Conservation (phyloP, 208 protist genomes). For the Crithidia bombi region DNA sequence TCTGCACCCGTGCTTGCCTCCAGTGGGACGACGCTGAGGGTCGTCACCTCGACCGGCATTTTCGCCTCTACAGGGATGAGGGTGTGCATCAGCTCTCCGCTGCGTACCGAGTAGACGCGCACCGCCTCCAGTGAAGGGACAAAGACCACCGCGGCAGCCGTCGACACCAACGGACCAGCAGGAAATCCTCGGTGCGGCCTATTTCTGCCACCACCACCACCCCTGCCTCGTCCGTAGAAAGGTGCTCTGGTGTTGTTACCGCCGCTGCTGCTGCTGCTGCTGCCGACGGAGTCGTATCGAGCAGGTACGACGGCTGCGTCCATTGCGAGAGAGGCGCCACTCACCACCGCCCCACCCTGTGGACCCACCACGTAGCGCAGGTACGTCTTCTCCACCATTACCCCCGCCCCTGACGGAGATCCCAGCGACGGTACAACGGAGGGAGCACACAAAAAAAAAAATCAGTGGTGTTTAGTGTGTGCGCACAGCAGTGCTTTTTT, state of each 20-base stretch:
- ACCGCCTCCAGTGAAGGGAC: constrained; percentile 86
- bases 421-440: not conserved
- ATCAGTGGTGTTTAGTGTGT: too few relatives aligned
- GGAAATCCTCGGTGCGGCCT: not conserved
- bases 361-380: constrained; percentile 86
- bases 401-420: not conserved
- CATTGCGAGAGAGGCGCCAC: constrained; percentile 64
- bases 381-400: constrained; percentile 91
- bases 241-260: constrained; percentile 2
- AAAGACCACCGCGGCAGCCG: constrained; percentile 62
- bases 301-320: constrained; percentile 48
- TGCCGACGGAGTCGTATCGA: constrained; percentile 27
- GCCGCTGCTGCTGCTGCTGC: constrained; percentile 7
- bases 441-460: too few relatives aligned
- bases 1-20: constrained; percentile 10
- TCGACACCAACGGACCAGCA: constrained; percentile 10
- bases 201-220: not conserved
- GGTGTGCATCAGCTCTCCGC: constrained; percentile 70
- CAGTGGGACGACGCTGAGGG: constrained; percentile 60
- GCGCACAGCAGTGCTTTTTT: too few relatives aligned
- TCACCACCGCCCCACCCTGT: constrained; percentile 74
- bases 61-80: constrained; percentile 77
- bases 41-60: constrained; percentile 82
- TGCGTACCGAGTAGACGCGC: constrained; percentile 79
- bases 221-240: constrained; percentile 15